Percentiles rank a stretch among this genome's conserved stretches.
phyloP scores from a whole-genome alignment of 257 asterid genomes.

The Leonotis leonurus region DNA sequence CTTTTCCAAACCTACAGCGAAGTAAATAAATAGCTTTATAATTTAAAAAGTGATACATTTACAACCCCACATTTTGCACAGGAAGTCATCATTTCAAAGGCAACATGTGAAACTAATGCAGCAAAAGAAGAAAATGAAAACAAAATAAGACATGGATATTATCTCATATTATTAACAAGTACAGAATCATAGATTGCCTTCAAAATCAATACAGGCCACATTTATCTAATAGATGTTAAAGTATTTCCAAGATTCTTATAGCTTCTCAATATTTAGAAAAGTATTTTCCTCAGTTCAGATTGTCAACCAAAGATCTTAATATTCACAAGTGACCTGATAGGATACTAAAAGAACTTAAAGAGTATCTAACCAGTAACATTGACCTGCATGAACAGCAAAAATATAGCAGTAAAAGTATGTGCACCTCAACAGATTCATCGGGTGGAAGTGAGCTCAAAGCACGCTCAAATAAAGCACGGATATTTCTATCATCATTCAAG shows the following conservation, averaged over 20 bases:
- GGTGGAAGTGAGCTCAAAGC: constrained; percentile 93
- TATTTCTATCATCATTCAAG: constrained; percentile 87
- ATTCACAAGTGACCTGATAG: background rate
- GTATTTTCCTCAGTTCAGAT: background rate
- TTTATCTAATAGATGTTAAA: background rate
- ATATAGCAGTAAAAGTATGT: background rate
- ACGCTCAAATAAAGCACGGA: constrained; percentile 95
- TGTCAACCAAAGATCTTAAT: background rate
- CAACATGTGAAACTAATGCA: too few species aligned
- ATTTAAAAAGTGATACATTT: background rate
- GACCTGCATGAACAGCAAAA: background rate
- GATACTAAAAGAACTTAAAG: background rate
- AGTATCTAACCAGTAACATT: background rate
- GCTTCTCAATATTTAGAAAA: background rate
- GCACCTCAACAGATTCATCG: constrained; percentile 89
- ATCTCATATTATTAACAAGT: background rate
- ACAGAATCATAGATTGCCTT: background rate
- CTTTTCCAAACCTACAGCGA: constrained; percentile 82
- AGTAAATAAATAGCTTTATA: background rate
- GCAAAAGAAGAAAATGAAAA: too few species aligned
- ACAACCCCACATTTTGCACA: background rate
- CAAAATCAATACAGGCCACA: background rate
- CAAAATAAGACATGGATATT: background rate
- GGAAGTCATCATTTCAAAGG: background rate
- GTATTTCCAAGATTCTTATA: background rate